Conservation (phyloP, 2,329 filamentous ascomycete genomes). For the Phialophora expanda region DNA sequence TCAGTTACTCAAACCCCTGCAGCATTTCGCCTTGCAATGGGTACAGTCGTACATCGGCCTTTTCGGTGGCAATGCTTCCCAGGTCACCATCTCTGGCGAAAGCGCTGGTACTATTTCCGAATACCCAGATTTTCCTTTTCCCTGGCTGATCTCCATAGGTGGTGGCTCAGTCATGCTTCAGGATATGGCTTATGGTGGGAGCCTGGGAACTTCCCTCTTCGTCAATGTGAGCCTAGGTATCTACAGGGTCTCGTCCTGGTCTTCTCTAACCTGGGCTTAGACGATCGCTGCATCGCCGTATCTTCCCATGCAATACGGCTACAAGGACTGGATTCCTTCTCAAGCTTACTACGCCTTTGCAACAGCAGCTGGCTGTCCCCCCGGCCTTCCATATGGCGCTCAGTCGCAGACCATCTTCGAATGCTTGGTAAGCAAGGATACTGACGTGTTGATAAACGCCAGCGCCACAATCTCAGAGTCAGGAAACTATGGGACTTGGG, state of each 20-base stretch:
- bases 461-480: slow-evolving; percentile 44
- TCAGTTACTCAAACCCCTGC: not conserved
- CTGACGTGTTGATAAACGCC: slow-evolving; percentile 47
- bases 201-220: slow-evolving; percentile 45
- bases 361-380: slow-evolving; percentile 48
- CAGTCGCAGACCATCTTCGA: slow-evolving; percentile 47
- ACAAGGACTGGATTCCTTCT: slow-evolving; percentile 54
- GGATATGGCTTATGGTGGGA: slow-evolving; percentile 58
- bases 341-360: slow-evolving; percentile 56
- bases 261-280: slow-evolving; percentile 30
- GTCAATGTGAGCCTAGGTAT: slow-evolving; percentile 41
- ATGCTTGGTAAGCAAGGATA: slow-evolving; percentile 49
- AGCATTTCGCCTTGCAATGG: slow-evolving; percentile 64
- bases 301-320: slow-evolving; percentile 60
- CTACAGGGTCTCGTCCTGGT: not conserved
- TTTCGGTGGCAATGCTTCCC: slow-evolving; percentile 60
- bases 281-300: slow-evolving; percentile 56
- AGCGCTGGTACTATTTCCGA: slow-evolving; percentile 50
- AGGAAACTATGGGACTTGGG: slow-evolving; percentile 50
- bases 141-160: slow-evolving; percentile 20
- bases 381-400: slow-evolving; percentile 41
- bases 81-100: slow-evolving; percentile 59
- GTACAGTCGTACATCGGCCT: slow-evolving; percentile 61
- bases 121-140: not conserved
- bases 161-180: slow-evolving; percentile 57